Evolutionary conservation across 805 yeast species (phyloP).

Genomic region (Schwanniomyces pseudopolymorphus): DNA sequence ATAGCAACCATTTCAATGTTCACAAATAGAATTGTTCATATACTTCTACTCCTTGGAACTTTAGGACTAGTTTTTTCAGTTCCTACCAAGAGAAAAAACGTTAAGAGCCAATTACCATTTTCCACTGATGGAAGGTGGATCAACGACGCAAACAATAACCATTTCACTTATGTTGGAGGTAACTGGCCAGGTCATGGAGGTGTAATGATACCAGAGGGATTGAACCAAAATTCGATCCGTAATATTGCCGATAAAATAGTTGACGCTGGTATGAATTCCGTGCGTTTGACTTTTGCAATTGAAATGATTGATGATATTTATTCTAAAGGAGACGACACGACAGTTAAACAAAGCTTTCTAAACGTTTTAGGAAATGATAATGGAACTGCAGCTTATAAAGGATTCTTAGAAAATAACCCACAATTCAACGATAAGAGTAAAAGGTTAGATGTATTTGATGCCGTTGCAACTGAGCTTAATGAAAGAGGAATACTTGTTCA

Average conservation of each 20-base stretch:
- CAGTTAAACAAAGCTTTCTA: background rate
- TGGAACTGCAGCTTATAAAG: background rate
- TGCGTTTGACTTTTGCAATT: background rate
- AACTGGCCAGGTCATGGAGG: background rate
- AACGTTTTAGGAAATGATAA: background rate
- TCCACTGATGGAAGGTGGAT: background rate
- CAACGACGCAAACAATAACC: background rate
- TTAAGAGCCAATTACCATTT: slow-evolving; percentile 20
- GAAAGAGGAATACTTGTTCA: background rate
- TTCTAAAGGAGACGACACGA: background rate
- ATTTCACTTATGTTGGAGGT: background rate
- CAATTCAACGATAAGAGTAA: background rate
- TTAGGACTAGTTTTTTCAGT: too few relatives aligned
- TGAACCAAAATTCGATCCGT: background rate
- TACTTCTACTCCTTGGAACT: too few relatives aligned
- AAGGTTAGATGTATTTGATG: background rate
- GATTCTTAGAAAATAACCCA: background rate
- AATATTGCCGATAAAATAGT: background rate
- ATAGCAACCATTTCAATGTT: too few relatives aligned
- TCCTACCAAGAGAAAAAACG: too few relatives aligned
- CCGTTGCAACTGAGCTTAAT: background rate
- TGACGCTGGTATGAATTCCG: background rate
- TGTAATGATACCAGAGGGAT: background rate
- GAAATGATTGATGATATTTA: background rate
- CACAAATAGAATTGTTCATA: too few relatives aligned